Conservation (phyloP, 805 yeast genomes). For the Sugiyamaella qingdaonensis region DNA sequence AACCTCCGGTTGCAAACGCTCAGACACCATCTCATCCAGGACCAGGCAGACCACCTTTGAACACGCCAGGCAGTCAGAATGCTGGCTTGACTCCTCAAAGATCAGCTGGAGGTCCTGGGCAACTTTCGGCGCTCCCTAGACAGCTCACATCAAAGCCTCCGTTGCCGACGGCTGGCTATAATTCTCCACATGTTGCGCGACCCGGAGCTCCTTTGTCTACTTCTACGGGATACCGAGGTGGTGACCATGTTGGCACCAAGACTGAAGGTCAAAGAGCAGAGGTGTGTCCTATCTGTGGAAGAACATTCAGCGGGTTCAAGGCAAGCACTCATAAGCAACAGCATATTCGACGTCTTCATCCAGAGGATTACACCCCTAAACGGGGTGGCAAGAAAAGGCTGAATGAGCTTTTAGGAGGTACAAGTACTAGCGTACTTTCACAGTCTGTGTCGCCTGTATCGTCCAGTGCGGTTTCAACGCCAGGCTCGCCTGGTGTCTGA, state of each 20-base stretch:
- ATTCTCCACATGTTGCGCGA: not conserved
- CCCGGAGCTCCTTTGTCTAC: not conserved
- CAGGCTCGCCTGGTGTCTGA: not conserved
- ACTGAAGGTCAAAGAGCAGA: conserved; percentile 28
- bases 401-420: not conserved
- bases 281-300: conserved; percentile 41
- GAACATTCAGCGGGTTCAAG: conserved; percentile 45
- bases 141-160: not conserved
- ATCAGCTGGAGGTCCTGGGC: not conserved
- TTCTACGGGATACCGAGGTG: not conserved
- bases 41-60: not conserved
- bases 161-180: not conserved
- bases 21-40: not conserved
- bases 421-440: not conserved
- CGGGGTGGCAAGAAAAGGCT: conserved; percentile 41
- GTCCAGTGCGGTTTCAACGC: not conserved
- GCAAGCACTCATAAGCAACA: conserved; percentile 47
- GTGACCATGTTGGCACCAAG: conserved; percentile 8
- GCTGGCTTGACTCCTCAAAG: not conserved
- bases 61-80: not conserved
- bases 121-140: not conserved
- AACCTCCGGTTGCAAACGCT: not conserved
- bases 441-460: not conserved
- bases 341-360: conserved; percentile 45
- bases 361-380: conserved; percentile 42